Base-by-base conservation (phyloP, 345 rosid species). In the Corchorus capsularis region DNA sequence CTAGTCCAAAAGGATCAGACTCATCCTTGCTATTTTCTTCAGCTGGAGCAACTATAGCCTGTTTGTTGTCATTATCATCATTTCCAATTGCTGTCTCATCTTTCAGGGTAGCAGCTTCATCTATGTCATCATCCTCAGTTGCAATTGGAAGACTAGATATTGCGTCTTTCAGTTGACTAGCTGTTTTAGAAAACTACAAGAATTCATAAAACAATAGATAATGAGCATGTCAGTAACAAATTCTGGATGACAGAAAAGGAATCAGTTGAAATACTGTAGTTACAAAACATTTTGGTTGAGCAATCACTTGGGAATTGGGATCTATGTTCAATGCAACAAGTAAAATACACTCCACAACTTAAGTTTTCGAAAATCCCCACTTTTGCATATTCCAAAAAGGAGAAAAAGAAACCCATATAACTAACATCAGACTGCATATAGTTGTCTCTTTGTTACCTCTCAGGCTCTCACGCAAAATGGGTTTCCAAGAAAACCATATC, bases 1-100 rank as follows among this genome's bases (percentile, higher is more conserved):
- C 92, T 0, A 96, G 99, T 49, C 99, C 98, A 82, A 96, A 93
- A 19, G 98, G 98, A 86, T 96, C 99, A 6, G 91, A 86, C 81
- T 88, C 94, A 4, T 63, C 85, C 77, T 83, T 53, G n/a, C 80
- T 80, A 47, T 75, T 77, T 46, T 62, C 92, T 79, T 82, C 90
- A 16, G 63, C 81, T 43, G 66, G 70, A 72, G 45, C 78, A 79
- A 46, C 84, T 45, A 77, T 65, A 78, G 78, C 86, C 68, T 64
- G 82, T 27, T 84, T 73, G 20, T 74, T 79, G 55, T 63, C 49
- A 43, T 72, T 73, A 27, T 77, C 90, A 71, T 77, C 83, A 64
- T 75, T 82, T 3, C 74, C 76, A 54, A 75, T 78, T 65, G 68
- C 80, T 62, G 82, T 75, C 64, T 79, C 88, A 77, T 83, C 88